phyloP scores from a whole-genome alignment of 169 alveolate species.

The Condylostoma magnum region DNA sequence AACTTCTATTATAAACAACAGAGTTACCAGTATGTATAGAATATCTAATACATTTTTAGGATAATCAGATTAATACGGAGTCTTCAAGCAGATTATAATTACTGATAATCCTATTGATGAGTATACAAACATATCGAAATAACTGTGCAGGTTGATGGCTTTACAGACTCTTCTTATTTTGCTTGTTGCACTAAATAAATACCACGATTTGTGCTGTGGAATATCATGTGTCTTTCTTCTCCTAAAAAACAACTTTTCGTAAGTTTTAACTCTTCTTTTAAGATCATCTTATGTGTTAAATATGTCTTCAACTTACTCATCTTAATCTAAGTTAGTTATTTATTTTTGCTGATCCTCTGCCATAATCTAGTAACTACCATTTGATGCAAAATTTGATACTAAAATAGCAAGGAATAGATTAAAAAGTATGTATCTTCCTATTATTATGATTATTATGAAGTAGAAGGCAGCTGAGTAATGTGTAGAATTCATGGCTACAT shows the following conservation, averaged over 20 bases:
- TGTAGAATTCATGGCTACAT: slow-evolving; percentile 3
- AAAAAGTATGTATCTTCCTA: slow-evolving; percentile 55
- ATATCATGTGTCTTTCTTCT: background rate
- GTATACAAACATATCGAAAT: slow-evolving; percentile 42
- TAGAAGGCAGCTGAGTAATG: slow-evolving; percentile 41
- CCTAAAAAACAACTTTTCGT: background rate
- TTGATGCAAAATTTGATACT: slow-evolving; percentile 37
- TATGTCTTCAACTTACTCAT: background rate
- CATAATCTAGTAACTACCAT: too few relatives aligned
- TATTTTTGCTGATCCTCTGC: too few relatives aligned
- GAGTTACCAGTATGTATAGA: too few relatives aligned
- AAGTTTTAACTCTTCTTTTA: background rate
- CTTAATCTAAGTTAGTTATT: too few relatives aligned
- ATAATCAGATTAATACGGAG: too few relatives aligned
- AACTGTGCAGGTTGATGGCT: too few relatives aligned
- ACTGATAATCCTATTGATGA: slow-evolving; percentile 36
- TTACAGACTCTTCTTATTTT: too few relatives aligned
- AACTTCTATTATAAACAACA: slow-evolving; percentile 39
- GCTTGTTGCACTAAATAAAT: too few relatives aligned
- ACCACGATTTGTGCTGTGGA: too few relatives aligned
- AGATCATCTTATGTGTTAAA: background rate
- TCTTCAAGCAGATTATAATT: slow-evolving; percentile 25
- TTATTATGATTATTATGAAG: slow-evolving; percentile 38
- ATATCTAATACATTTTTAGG: too few relatives aligned
- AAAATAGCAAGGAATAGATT: slow-evolving; percentile 67